phyloP scores from a whole-genome alignment of 176 grass and related monocot species.

The Phoenix dactylifera region DNA sequence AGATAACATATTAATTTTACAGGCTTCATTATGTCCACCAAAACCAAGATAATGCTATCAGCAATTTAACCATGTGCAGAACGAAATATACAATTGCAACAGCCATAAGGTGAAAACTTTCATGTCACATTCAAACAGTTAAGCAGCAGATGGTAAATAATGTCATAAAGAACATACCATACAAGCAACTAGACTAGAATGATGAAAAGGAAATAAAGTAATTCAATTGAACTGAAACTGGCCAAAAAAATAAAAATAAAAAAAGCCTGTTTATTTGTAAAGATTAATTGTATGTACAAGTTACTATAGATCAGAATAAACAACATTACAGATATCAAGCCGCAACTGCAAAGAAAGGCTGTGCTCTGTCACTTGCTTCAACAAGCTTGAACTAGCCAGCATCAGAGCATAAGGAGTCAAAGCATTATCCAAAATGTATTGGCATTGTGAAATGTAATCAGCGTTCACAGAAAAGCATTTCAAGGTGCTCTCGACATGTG shows the following conservation, averaged over 20 bases:
- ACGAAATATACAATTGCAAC: too few relatives aligned
- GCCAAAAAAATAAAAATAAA: constrained; percentile 26
- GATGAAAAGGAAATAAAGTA: background rate
- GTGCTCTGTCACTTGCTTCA: constrained; percentile 94
- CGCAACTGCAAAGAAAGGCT: constrained; percentile 77
- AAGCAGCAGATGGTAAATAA: background rate
- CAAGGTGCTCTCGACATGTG: constrained; percentile 86
- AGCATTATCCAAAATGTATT: constrained; percentile 99
- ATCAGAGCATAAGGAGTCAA: constrained; percentile 97
- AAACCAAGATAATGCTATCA: too few relatives aligned
- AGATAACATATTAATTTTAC: too few relatives aligned
- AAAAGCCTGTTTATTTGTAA: constrained; percentile 2
- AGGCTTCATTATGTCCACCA: too few relatives aligned
- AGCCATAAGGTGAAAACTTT: too few relatives aligned
- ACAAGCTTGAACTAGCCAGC: constrained; percentile 94
- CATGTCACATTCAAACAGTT: too few relatives aligned
- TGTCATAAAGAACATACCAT: background rate
- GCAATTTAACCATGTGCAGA: too few relatives aligned
- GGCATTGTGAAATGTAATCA: constrained; percentile 96
- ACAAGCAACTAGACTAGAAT: background rate
- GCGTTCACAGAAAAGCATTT: constrained; percentile 99
- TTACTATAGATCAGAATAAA: constrained; percentile 20
- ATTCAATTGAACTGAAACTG: background rate
- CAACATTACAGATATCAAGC: constrained; percentile 98
- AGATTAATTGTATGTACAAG: constrained; percentile 24